Evolutionary conservation across 208 protist species (phyloP).

Genomic region (Leishmania turanica): DNA sequence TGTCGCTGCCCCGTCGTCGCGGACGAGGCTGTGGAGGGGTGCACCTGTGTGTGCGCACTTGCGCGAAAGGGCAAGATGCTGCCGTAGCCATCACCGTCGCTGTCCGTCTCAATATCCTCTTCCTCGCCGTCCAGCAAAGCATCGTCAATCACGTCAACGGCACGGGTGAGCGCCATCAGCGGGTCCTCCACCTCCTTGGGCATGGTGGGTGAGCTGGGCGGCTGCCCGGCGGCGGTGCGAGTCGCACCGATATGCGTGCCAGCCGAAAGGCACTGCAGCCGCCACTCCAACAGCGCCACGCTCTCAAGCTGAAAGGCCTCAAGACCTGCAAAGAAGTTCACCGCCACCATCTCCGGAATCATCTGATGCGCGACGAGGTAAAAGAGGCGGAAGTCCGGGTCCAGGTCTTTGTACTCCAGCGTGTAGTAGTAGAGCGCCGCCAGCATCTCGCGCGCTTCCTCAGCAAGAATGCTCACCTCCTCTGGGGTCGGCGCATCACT

Average conservation of each 20-base stretch:
- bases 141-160: conserved; percentile 54
- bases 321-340: conserved; percentile 87
- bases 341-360: conserved; percentile 78
- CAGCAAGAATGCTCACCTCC: conserved; percentile 46
- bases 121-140: conserved; percentile 67
- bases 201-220: background rate
- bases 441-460: conserved; percentile 64
- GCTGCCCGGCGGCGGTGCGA: background rate
- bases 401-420: conserved; percentile 80
- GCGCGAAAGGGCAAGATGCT: conserved; percentile 50
- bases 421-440: conserved; percentile 80
- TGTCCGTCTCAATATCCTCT: conserved; percentile 67
- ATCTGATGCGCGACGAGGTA: conserved; percentile 86
- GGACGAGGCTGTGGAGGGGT: background rate
- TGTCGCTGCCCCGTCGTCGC: background rate
- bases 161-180: conserved; percentile 33
- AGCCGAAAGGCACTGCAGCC: conserved; percentile 5
- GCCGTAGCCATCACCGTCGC: conserved; percentile 86
- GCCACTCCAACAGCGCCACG: conserved; percentile 22
- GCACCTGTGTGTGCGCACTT: background rate
- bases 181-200: conserved; percentile 42
- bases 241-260: background rate
- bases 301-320: conserved; percentile 63
- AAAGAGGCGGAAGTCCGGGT: conserved; percentile 86
- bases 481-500: conserved; percentile 18